These are phyloP conservation scores for Hsuehochloa calcarea DNA, from an alignment of 176 grass and related monocot species.

Conservation along the genomic window DNA sequence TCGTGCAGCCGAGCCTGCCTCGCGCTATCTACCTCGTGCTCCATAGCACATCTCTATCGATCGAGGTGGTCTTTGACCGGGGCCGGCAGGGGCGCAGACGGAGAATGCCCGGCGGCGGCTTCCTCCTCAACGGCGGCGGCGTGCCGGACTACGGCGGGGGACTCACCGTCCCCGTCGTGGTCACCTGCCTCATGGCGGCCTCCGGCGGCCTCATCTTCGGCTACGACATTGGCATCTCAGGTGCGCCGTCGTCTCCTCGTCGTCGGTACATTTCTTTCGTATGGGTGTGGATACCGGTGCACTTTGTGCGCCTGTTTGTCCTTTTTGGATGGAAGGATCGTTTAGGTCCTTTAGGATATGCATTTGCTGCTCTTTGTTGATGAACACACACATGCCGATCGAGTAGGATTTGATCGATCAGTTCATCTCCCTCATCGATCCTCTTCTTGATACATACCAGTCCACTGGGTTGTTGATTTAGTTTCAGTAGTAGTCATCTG, in stretches of 20 bases:
- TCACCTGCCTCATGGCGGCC: slow-evolving; percentile 88
- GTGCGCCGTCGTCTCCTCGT: slow-evolving; percentile 23
- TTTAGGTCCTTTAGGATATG: neutral
- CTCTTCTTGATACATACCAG: neutral
- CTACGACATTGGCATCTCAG: slow-evolving; percentile 99
- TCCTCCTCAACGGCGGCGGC: slow-evolving; percentile 29
- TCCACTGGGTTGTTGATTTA: neutral
- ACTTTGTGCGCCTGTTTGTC: neutral
- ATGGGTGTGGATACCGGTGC: neutral
- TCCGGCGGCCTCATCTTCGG: slow-evolving; percentile 96
- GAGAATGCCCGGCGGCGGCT: slow-evolving; percentile 44
- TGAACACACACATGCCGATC: too few relatives aligned
- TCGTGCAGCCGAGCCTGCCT: neutral
- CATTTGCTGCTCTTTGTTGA: neutral
- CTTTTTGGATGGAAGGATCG: neutral
- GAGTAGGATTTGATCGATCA: neutral
- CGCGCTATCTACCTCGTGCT: neutral
- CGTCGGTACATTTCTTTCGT: neutral
- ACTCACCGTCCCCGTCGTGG: slow-evolving; percentile 63
- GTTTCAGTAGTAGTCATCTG: neutral
- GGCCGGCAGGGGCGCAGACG: neutral
- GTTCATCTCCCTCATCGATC: neutral
- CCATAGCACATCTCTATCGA: neutral
- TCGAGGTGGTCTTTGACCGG: neutral
- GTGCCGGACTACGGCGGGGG: slow-evolving; percentile 50